Evolutionary conservation across 805 yeast species (phyloP), one percentile per base, ranked within the genome.

Genomic region (Hanseniaspora meyeri): DNA sequence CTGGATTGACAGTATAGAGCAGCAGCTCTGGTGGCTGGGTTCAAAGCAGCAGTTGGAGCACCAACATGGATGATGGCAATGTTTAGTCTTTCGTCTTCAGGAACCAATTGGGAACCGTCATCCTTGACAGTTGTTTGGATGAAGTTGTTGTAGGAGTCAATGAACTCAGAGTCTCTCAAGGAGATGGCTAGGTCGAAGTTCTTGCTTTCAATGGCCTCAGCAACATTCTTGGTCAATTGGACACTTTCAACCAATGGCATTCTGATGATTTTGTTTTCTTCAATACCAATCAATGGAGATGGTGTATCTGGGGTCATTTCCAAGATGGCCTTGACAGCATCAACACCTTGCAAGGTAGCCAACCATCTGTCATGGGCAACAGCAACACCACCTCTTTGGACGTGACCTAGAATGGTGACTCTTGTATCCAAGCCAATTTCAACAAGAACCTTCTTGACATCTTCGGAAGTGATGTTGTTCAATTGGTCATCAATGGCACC

Each of bases 31-130:
- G 89, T 81, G 3, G 96, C 96, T 59, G 93, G 81, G 67, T 93
- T 93, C 82, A 93, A 78, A 49, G 96, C 97, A 52, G 95, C 96
- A 12, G 97, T 91, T 27, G 98, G 96, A 0, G 98, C 98, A 63
- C 98, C 98, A 47, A 91, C 86, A 65, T 89, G 87, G 55, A 93
- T 77, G 60, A 93, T 83, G 55, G 93, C 98, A 62, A 90, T 78
- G 63, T 81, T 85, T 63, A 83, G 75, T 59, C 83, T 74, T 65
- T 85, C 73, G 24, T 73, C 77, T 19, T 70, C 76, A 9, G 93
- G 88, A 61, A 84, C 72, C 46, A 69, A 62, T 43, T 57, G 59
- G 38, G 79, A 74, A 56, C 79, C 81, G 67, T 82, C 83, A 66
- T 85, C 86, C 51, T 81, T 79, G 45, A 79, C 74, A 59, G 86